Evolutionary conservation across 371 early-diverging fungal genomes (phyloP), one percentile per base, ranked within the genome.

Genomic region (Apophysomyces elegans): DNA sequence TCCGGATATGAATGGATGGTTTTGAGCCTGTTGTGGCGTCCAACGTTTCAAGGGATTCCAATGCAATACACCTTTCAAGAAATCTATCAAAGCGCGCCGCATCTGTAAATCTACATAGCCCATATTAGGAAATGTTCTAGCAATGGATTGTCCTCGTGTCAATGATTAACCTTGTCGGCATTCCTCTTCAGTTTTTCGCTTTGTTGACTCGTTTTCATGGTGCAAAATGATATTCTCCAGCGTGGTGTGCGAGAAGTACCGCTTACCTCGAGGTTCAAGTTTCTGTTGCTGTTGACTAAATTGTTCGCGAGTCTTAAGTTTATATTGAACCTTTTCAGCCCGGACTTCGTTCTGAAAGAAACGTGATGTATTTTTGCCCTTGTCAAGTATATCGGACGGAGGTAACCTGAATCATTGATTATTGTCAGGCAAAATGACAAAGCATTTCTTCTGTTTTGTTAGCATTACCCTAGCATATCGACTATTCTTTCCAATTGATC

Each of bases 1-100:
- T 6, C 93, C 93, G 0, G 94, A 94, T 54, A 98, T 91, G 70
- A 98, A 97, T 2, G 97, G 96, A 68, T 99, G 99, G 62, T 88
- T 72, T 44, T 86, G 75, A 9, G 99, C 99, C 66, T 96, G 92
- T 45, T 87, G 86, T 0, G 99, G 96, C 7, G 93, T 88, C 94
- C 93, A 94, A 45, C 99, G 84, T 72, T 88, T 88, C 47, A 88
- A 76, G 0, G 98, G 96, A 69, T 97, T 95, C 14, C 96, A 69
- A 35, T 90, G 84, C 58, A 98, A 75, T 18, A 95, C 74, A 9
- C 93, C 93, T 44, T 84, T 78, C n/a, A 97, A 64, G 68, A 97
- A 97, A 77, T 98, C 95, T 56, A 94, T 79, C 39, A 97, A 88
- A 1, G 83, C 78, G 8, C 64, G 61, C 35, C 91, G 82, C 68